Base-by-base conservation (phyloP, 177 flowering plant species). In the Telopea speciosissima region DNA sequence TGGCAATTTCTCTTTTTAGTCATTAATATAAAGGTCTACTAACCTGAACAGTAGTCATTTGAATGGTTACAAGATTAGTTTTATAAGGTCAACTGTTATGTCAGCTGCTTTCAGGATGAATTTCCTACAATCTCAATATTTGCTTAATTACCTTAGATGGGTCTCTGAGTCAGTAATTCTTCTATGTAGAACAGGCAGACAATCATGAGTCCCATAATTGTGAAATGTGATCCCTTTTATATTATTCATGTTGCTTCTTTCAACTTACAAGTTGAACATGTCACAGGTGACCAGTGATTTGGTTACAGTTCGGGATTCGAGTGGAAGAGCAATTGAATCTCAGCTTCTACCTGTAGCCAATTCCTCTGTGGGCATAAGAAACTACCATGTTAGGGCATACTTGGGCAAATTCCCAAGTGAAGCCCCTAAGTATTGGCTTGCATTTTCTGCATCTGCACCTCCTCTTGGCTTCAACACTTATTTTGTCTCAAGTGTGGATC, bases 391-490 rank as follows among this genome's bases (percentile, higher is more conserved):
- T 12, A 85, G 72, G 65, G 97, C 97, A 63, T 88, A 91, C 78
- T 68, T 85, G 76, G 91, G 88, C 49, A 79, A 70, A 77, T 74
- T 87, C 36, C 78, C 88, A 26, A 74, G 78, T 68, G 80, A 56
- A 63, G 52, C 82, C 62, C 79, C 80, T 3, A 88, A 79, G 72
- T 85, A 86, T 80, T 88, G 89, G 95, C 87, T 93, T 69, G 93
- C 85, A 14, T 91, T 91, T 86, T 64, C 81, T 56, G 98, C 83
- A 68, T 78, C 90, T 72, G 88, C 87, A 40, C 97, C 97, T 61
- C 98, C 97, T 52, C 89, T 93, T 80, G 98, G 95, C 75, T 93
- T 87, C 87, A 89, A 84, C 82, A 86, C 95, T 25, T 93, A 93
- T 68, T 60, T 71, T 72, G 76, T 92, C 58, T 80, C 89, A 33